Percentiles rank a stretch among this genome's conserved stretches.
Conservation (phyloP, 345 rosid genomes). For the Eucalyptus pauciflora region DNA sequence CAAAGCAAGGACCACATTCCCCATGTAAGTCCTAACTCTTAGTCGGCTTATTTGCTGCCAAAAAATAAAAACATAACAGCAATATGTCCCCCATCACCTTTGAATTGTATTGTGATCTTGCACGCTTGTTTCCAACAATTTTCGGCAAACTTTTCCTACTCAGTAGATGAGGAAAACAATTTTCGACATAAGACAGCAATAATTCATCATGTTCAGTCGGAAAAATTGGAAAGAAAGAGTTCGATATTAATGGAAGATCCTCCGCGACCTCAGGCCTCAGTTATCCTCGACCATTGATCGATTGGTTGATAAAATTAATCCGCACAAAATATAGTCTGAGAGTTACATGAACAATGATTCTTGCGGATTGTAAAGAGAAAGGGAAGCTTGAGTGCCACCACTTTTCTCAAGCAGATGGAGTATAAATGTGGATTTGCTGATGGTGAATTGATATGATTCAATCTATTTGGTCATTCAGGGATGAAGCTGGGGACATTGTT, state of each 20-base stretch:
- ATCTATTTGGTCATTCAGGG: neutral
- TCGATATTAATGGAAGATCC: neutral
- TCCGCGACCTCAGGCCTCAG: neutral
- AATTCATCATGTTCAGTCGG: neutral
- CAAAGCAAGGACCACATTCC: neutral
- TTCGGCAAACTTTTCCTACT: neutral
- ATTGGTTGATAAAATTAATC: neutral
- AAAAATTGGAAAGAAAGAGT: neutral
- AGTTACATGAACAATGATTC: neutral
- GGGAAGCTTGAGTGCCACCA: neutral
- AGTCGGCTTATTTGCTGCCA: neutral
- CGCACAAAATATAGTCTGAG: neutral
- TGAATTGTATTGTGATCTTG: neutral
- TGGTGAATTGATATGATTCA: neutral
- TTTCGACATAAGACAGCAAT: neutral
- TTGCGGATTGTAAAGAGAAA: neutral
- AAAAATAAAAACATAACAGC: neutral
- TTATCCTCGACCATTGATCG: neutral
- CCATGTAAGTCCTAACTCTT: neutral
- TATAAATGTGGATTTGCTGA: neutral
- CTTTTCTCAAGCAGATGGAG: neutral
- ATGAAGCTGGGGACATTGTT: neutral
- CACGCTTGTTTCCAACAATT: neutral
- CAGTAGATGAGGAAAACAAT: neutral
- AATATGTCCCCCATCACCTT: neutral